Percentiles rank a stretch among this genome's conserved stretches.
These are phyloP conservation scores for Pistacia atlantica DNA, from an alignment of 345 rosid species.

Conservation along the genomic window DNA sequence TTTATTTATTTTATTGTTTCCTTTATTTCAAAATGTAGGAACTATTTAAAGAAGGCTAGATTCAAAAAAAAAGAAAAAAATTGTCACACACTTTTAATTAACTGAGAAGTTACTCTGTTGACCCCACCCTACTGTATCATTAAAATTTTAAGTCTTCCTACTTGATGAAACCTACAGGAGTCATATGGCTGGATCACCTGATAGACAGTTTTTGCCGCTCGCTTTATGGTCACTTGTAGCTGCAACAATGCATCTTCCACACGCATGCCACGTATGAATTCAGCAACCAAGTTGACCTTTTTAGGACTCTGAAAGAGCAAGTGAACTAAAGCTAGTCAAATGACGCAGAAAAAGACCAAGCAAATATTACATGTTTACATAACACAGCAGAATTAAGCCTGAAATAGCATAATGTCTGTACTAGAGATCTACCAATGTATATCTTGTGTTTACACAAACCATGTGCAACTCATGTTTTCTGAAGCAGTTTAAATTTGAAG, in stretches of 20 bases:
- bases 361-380: not conserved
- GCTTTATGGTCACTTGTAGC: constrained; percentile 80
- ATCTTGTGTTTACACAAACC: not conserved
- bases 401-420: not conserved
- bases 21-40: not conserved
- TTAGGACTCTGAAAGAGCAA: constrained; percentile 80
- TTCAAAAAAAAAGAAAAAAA: not conserved
- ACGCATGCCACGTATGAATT: constrained; percentile 91
- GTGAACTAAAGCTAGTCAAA: constrained; percentile 8
- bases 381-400: not conserved
- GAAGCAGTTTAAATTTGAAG: not conserved
- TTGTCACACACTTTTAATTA: not conserved
- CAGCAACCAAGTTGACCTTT: constrained; percentile 94
- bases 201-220: constrained; percentile 85
- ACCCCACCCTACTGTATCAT: not conserved
- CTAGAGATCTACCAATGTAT: not conserved
- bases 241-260: constrained; percentile 96
- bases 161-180: not conserved
- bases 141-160: not conserved
- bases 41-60: not conserved
- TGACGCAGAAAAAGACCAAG: not conserved
- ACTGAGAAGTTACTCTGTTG: not conserved
- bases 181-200: constrained; percentile 49
- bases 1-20: not conserved
- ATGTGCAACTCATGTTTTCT: not conserved